Percentiles rank a stretch among this genome's conserved stretches.
These are phyloP conservation scores for Cydonia oblonga DNA, from an alignment of 331 rosid genomes.

Conservation along the genomic window DNA sequence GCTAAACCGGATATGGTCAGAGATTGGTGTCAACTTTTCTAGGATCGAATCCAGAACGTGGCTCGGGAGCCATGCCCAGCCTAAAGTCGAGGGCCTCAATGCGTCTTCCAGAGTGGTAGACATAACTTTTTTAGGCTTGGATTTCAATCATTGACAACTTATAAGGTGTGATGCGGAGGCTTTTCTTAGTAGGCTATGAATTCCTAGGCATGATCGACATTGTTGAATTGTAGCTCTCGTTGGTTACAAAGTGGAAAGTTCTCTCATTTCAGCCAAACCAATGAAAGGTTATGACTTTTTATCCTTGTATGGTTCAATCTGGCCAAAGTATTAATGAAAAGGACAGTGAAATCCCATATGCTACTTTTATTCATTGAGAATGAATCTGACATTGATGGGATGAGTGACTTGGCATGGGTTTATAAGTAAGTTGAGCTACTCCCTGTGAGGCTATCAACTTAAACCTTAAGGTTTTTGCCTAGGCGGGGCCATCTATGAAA, in stretches of 20 bases:
- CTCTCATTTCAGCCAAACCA: neutral
- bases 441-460: accelerated
- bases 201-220: neutral
- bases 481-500: neutral
- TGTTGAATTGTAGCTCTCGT: neutral
- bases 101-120: neutral
- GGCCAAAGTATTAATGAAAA: neutral
- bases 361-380: too few species aligned
- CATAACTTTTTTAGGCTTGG: too few species aligned
- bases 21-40: neutral
- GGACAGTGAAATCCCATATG: neutral
- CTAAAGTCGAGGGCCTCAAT: neutral
- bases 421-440: too few species aligned
- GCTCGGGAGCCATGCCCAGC: neutral
- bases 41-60: neutral
- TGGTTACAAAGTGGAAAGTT: neutral
- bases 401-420: accelerated
- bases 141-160: too few species aligned
- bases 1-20: neutral
- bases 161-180: too few species aligned
- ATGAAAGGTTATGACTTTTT: neutral
- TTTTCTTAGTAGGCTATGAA: too few species aligned
- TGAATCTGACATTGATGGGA: too few species aligned
- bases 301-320: neutral
- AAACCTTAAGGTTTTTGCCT: neutral